Evolutionary conservation across 805 yeast species (phyloP).

Genomic region (Candida suzukii): DNA sequence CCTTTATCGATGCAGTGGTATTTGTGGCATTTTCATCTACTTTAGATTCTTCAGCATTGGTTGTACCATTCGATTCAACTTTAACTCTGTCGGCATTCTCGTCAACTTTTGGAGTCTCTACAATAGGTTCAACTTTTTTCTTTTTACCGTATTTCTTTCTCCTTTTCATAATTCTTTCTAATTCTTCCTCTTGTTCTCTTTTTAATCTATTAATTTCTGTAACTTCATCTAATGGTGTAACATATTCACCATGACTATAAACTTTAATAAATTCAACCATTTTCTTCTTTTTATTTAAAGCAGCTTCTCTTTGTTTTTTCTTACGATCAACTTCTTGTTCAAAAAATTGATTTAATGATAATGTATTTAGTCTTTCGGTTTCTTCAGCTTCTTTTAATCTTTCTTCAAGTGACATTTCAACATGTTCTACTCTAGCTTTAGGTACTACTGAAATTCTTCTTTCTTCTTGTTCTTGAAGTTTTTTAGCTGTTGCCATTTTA

Average conservation of each 20-base stretch:
- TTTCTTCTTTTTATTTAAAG: constrained; percentile 56
- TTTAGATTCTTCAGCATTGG: constrained; percentile 2
- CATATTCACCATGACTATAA: constrained; percentile 36
- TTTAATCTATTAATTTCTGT: constrained; percentile 32
- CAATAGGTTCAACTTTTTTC: constrained; percentile 3
- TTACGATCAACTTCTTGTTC: constrained; percentile 82
- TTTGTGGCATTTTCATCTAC: not conserved
- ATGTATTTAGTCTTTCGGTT: constrained; percentile 72
- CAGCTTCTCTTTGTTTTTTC: constrained; percentile 65
- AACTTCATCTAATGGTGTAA: constrained; percentile 61
- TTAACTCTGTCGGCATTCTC: too few relatives aligned
- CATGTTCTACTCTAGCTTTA: constrained; percentile 26
- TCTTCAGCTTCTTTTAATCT: constrained; percentile 75
- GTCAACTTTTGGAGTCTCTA: not conserved
- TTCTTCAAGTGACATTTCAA: constrained; percentile 61
- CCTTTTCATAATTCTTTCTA: constrained; percentile 11
- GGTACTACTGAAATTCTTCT: constrained; percentile 29
- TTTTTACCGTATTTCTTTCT: constrained; percentile 38
- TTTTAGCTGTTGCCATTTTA: constrained; percentile 69
- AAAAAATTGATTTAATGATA: constrained; percentile 67
- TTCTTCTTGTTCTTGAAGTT: constrained; percentile 61
- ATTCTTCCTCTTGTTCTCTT: constrained; percentile 26
- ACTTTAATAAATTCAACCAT: constrained; percentile 54
- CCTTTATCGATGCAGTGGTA: too few relatives aligned
- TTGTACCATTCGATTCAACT: too few relatives aligned